Conservation (phyloP, 345 rosid species). For the Brassica cretica region DNA sequence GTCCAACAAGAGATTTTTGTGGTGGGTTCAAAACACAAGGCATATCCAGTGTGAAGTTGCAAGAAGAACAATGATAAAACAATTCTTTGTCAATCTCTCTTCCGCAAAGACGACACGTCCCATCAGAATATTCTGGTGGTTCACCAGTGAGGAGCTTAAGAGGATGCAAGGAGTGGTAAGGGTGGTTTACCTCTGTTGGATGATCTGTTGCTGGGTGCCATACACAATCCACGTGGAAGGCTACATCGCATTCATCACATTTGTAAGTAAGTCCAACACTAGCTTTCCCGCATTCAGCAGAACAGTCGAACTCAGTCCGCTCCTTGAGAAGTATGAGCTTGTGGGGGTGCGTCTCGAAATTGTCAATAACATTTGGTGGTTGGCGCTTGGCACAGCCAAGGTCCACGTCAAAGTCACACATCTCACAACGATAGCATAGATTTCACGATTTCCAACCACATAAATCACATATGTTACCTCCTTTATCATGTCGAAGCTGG, state of each 20-base stretch:
- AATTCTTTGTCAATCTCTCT: background rate
- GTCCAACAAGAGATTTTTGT: too few species aligned
- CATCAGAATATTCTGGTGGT: background rate
- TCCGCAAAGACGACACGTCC: background rate
- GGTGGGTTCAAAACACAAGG: conserved; percentile 1
- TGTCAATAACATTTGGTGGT: too few species aligned
- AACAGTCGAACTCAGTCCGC: background rate
- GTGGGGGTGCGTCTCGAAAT: background rate
- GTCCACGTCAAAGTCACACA: too few species aligned
- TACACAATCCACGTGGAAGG: background rate
- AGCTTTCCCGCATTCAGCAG: background rate
- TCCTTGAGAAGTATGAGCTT: background rate
- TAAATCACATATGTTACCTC: too few species aligned
- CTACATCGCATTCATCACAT: background rate
- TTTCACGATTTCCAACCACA: too few species aligned
- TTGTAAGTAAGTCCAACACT: background rate
- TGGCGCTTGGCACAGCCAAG: too few species aligned
- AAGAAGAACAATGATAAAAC: background rate
- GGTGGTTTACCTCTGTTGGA: background rate
- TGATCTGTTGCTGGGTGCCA: background rate
- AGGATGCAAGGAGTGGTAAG: background rate
- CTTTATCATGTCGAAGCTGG: too few species aligned
- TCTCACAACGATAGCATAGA: too few species aligned
- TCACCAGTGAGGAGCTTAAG: background rate
- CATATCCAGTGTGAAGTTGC: background rate